Conservation (phyloP, 2,329 filamentous ascomycete species). For the Sphaerostilbella broomeana region DNA sequence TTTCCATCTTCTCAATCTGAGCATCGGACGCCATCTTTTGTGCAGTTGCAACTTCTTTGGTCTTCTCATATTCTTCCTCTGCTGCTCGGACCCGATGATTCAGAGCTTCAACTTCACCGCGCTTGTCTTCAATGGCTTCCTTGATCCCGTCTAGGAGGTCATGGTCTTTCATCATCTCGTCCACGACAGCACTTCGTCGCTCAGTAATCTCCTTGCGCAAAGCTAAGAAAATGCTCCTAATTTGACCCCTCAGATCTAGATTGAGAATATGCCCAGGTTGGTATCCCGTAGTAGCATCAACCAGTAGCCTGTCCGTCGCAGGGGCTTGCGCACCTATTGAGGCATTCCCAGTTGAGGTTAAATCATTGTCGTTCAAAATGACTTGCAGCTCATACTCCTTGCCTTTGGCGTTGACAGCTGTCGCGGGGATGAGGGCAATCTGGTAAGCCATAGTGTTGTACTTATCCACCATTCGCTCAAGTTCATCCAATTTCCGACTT, state of each 20-base stretch:
- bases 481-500: conserved; percentile 76
- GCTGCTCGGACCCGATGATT: conserved; percentile 83
- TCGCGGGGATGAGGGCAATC: conserved; percentile 79
- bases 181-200: conserved; percentile 70
- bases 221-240: conserved; percentile 70
- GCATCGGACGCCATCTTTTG: conserved; percentile 85
- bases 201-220: conserved; percentile 91
- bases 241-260: conserved; percentile 74
- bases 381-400: conserved; percentile 78
- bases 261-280: conserved; percentile 84
- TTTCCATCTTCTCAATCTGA: conserved; percentile 98
- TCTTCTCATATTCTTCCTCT: conserved; percentile 89
- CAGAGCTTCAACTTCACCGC: conserved; percentile 83
- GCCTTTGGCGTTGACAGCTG: conserved; percentile 79
- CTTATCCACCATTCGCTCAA: conserved; percentile 82
- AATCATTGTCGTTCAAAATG: conserved; percentile 73
- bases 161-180: conserved; percentile 89
- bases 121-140: conserved; percentile 94
- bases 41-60: conserved; percentile 76
- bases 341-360: conserved; percentile 55
- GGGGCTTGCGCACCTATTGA: conserved; percentile 29
- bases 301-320: conserved; percentile 67
- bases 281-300: conserved; percentile 78
- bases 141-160: conserved; percentile 91
- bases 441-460: conserved; percentile 96